Conservation (phyloP, 495 filamentous ascomycete genomes). For the Xanthoparmelia taractica region DNA sequence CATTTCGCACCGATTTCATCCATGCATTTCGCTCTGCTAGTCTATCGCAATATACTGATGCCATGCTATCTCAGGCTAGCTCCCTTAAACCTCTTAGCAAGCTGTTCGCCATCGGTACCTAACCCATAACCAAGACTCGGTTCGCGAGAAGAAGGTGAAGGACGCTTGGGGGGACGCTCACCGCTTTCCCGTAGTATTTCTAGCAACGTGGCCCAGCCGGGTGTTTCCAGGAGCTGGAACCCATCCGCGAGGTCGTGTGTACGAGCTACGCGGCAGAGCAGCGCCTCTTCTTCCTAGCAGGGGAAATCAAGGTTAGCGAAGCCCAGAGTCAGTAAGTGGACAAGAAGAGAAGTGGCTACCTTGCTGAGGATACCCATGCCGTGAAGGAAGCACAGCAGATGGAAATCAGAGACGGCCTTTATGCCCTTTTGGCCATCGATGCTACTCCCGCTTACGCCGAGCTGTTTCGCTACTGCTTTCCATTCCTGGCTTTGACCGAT, state of each 20-base stretch:
- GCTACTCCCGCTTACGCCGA: constrained; percentile 46
- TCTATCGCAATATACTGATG: constrained; percentile 14
- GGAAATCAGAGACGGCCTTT: constrained; percentile 78
- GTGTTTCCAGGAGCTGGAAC: constrained; percentile 70
- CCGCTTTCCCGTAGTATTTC: constrained; percentile 90
- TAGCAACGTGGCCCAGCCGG: constrained; percentile 87
- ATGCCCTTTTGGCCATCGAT: constrained; percentile 55
- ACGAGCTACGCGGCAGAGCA: constrained; percentile 76
- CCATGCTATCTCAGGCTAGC: constrained; percentile 69
- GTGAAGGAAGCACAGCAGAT: constrained; percentile 81
- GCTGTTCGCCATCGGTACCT: constrained; percentile 53
- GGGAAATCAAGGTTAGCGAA: constrained; percentile 7
- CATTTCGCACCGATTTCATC: background rate
- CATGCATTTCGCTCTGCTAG: constrained; percentile 6
- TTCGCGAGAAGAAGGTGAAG: constrained; percentile 36
- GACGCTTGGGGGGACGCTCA: constrained; percentile 89
- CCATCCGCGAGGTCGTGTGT: constrained; percentile 69
- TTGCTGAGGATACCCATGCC: constrained; percentile 72
- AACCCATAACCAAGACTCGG: constrained; percentile 36
- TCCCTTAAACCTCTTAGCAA: constrained; percentile 98
- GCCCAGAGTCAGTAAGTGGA: background rate
- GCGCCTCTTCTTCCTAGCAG: constrained; percentile 74
- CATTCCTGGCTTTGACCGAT: constrained; percentile 77
- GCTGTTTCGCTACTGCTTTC: constrained; percentile 50
- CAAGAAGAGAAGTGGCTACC: constrained; percentile 42